A percentile compares a stretch with the other conserved stretches of the same genome.
These are phyloP conservation scores for Hygrophorus pudorinus DNA, from an alignment of 768 basidiomycete species.

Conservation along the genomic window DNA sequence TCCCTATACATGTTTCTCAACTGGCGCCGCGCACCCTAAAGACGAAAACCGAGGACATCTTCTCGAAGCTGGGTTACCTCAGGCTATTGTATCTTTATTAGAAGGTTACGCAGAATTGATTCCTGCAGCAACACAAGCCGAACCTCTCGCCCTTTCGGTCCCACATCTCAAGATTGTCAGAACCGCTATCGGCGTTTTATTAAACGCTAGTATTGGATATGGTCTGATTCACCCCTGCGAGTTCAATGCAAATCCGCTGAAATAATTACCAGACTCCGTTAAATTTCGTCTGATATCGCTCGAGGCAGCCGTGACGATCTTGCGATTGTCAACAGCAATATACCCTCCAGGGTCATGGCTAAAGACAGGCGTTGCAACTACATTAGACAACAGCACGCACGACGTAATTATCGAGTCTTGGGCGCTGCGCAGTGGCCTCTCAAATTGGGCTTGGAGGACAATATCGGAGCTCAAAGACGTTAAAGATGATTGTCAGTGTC, in stretches of 20 bases:
- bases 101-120: constrained; percentile 55
- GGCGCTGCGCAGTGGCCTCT: constrained; percentile 52
- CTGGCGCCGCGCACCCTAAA: constrained; percentile 15
- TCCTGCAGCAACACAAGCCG: constrained; percentile 19
- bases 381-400: constrained; percentile 12
- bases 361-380: constrained; percentile 10
- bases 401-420: constrained; percentile 43
- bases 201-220: constrained; percentile 71
- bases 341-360: constrained; percentile 71
- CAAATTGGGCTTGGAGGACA: constrained; percentile 71
- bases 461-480: constrained; percentile 66
- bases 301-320: constrained; percentile 57
- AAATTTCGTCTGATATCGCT: constrained; percentile 57
- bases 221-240: constrained; percentile 34
- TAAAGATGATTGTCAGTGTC: constrained; percentile 53
- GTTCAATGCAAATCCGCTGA: constrained; percentile 1
- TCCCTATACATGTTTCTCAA: not conserved
- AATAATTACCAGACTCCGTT: constrained; percentile 49
- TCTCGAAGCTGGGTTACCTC: constrained; percentile 61
- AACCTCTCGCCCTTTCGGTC: constrained; percentile 43
- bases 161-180: constrained; percentile 64
- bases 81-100: constrained; percentile 54
- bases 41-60: constrained; percentile 69
- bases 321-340: constrained; percentile 55
- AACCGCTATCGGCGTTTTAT: constrained; percentile 67